Base-by-base conservation (phyloP, 2,329 filamentous ascomycete genomes). In the Hansfordia pulvinata region DNA sequence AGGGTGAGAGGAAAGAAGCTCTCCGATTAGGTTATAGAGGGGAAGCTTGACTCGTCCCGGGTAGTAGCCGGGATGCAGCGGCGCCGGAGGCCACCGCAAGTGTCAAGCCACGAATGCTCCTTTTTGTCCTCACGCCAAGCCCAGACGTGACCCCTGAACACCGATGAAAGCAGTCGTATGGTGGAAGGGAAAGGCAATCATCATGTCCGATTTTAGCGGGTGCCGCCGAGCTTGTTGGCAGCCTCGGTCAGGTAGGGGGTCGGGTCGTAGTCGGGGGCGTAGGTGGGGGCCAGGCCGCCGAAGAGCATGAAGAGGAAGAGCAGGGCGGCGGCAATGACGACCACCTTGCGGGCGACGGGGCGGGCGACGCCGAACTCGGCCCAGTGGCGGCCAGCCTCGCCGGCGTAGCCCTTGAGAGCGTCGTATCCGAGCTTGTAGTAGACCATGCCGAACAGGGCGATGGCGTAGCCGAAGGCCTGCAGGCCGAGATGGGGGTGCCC, bases 351-450 rank as follows among this genome's bases (percentile, higher is more conserved):
- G 43, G 81, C 62, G 24, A 75, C 69, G 9, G 86, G 86, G 47
- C 77, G 78, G 37, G 65, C 67, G 42, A 72, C 72, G 31, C 85
- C 85, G 41, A 90, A 85, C 46, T 93, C 85, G 27, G 79, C 77
- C 85, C 85, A 93, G 34, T 76, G 69, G 49, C 84, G 79, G 46
- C 66, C 64, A 29, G 66, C 77, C 41, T 85, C 76, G 34, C 65
- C 63, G 32, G 78, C 56, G 52, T 88, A 84, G 47, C 78, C 78
- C 64, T 79, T 86, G 47, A 93, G 60, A 52, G 84, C 79, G 33
- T 93, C 84, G 32, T 68, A 71, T 30, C 82, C 81, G 33, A 88
- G 75, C 68, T 86, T 86, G 67, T 85, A 88, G 67, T 83, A 85
- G 39, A 84, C 56, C 58, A 90, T 80, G 44, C 81, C 82, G 35